Evolutionary conservation across 2,329 filamentous ascomycete species (phyloP).

Genomic region (Fusarium sambucinum): DNA sequence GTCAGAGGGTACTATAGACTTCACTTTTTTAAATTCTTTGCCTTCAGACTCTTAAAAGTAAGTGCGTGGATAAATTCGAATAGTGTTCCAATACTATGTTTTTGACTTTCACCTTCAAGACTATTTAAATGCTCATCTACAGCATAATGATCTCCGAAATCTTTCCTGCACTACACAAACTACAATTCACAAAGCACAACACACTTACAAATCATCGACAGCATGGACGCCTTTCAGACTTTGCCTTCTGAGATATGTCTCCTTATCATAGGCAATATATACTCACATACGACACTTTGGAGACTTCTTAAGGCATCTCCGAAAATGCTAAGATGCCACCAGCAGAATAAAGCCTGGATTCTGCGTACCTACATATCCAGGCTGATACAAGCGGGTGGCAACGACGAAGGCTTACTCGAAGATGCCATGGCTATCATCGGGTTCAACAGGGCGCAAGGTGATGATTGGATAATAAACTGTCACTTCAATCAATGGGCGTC

Average conservation of each 20-base stretch:
- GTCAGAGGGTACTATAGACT: no score
- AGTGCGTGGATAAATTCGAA: no score
- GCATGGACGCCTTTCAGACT: not conserved
- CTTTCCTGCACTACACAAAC: no score
- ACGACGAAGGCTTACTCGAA: not conserved
- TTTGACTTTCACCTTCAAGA: no score
- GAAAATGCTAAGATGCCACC: not conserved
- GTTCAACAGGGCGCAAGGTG: not conserved
- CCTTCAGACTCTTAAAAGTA: no score
- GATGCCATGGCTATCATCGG: conserved; percentile 4
- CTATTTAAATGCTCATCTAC: no score
- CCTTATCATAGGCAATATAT: not conserved
- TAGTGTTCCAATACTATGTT: no score
- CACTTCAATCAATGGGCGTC: not conserved
- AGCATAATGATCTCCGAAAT: no score
- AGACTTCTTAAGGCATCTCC: not conserved
- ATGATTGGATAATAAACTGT: not conserved
- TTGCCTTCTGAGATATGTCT: not conserved
- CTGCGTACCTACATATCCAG: not conserved
- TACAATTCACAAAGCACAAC: no score
- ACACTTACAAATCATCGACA: not conserved
- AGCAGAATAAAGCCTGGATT: accelerated
- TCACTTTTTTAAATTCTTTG: no score
- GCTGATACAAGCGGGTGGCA: accelerated
- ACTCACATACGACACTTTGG: not conserved